Percentiles rank a stretch among this genome's conserved stretches.
phyloP scores from a whole-genome alignment of 2,329 filamentous ascomycete genomes.

The Proliferodiscus dingleyae region DNA sequence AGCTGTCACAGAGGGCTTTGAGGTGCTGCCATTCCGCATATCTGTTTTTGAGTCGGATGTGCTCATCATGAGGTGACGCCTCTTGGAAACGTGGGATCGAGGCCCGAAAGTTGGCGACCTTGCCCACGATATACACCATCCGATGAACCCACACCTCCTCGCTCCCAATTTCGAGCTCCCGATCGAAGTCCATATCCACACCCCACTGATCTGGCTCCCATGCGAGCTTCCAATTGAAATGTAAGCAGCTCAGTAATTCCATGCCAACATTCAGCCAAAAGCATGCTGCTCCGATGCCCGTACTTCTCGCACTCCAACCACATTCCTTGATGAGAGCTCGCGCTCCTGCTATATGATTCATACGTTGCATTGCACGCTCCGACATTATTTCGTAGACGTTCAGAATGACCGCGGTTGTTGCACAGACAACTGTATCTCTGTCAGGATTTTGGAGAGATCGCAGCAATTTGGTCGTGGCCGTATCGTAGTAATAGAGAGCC shows the following conservation, averaged over 20 bases:
- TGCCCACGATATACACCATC: constrained; percentile 84
- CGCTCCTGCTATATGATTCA: constrained; percentile 84
- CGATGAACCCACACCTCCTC: constrained; percentile 86
- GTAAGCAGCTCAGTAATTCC: constrained; percentile 83
- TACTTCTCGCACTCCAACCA: constrained; percentile 75
- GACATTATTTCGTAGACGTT: constrained; percentile 95
- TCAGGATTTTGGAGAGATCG: constrained; percentile 77
- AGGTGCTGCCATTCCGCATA: constrained; percentile 73
- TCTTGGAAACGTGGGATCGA: constrained; percentile 59
- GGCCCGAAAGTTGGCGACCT: constrained; percentile 79
- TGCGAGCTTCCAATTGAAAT: constrained; percentile 79
- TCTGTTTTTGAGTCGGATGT: constrained; percentile 57
- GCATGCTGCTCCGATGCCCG: constrained; percentile 77
- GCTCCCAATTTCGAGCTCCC: constrained; percentile 51
- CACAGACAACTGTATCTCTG: constrained; percentile 77
- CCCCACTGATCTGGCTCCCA: constrained; percentile 93
- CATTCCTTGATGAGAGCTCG: constrained; percentile 85
- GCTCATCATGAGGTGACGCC: constrained; percentile 55
- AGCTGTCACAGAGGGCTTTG: constrained; percentile 77
- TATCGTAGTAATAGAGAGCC: constrained; percentile 78
- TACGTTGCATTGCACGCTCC: constrained; percentile 70
- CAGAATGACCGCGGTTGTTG: constrained; percentile 79
- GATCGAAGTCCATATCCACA: constrained; percentile 68
- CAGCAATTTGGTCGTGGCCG: constrained; percentile 73
- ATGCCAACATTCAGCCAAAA: constrained; percentile 93